These are phyloP conservation scores for Leishmania turanica DNA, from an alignment of 208 protist species.

Conservation along the genomic window DNA sequence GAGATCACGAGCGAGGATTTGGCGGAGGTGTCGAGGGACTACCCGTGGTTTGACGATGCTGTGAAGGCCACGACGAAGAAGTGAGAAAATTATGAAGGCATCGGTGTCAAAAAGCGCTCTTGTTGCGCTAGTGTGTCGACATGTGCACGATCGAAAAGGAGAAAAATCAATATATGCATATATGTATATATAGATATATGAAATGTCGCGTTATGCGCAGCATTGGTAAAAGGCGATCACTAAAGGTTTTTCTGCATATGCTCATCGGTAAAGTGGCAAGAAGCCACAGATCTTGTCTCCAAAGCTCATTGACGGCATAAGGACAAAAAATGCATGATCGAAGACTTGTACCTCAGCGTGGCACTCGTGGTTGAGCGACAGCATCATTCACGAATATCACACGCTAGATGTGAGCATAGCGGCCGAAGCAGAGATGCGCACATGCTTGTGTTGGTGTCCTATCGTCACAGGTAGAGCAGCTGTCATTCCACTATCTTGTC, in stretches of 20 bases:
- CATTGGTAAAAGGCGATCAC: neutral
- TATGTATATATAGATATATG: conserved; percentile 3
- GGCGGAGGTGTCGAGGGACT: conserved; percentile 38
- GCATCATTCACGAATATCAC: neutral
- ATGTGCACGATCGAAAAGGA: neutral
- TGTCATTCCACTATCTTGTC: neutral
- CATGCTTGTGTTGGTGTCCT: neutral
- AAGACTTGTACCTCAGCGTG: neutral
- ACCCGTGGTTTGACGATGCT: conserved; percentile 71
- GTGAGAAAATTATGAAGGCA: conserved; percentile 17
- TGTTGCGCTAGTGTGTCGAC: neutral
- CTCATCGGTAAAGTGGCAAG: neutral
- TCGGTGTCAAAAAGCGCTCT: neutral
- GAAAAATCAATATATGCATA: conserved; percentile 13
- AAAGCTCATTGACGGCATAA: neutral
- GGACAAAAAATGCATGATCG: neutral
- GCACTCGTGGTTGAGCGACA: neutral
- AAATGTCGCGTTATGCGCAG: neutral
- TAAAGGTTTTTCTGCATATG: neutral
- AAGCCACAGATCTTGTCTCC: neutral
- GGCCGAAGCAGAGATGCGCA: neutral
- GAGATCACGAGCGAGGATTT: conserved; percentile 50
- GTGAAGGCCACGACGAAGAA: conserved; percentile 33
- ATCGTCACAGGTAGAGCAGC: neutral
- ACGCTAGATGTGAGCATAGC: too few species aligned